Percentiles rank a stretch among this genome's conserved stretches.
These are phyloP conservation scores for Candida arabinofermentans DNA, from an alignment of 805 yeast genomes.

Conservation along the genomic window DNA sequence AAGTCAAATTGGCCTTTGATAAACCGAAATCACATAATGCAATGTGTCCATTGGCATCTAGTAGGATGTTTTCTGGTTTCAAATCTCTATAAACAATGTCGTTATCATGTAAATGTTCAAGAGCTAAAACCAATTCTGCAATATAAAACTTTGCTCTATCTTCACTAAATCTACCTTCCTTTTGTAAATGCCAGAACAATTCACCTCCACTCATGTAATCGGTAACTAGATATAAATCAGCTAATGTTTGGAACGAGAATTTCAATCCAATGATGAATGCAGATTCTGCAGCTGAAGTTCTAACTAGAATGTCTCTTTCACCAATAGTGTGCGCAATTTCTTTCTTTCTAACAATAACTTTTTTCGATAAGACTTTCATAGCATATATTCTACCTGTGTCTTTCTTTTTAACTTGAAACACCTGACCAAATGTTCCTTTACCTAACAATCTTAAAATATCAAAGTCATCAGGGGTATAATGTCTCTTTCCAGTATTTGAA, in stretches of 20 bases:
- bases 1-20: slow-evolving; percentile 85
- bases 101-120: slow-evolving; percentile 92
- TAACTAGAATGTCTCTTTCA: slow-evolving; percentile 89
- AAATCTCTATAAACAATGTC: slow-evolving; percentile 95
- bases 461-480: slow-evolving; percentile 91
- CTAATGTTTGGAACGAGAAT: slow-evolving; percentile 93
- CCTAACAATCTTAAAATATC: slow-evolving; percentile 88
- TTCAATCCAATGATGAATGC: slow-evolving; percentile 96
- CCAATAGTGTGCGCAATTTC: slow-evolving; percentile 98
- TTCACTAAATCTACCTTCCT: slow-evolving; percentile 91
- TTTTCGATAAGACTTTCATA: slow-evolving; percentile 93
- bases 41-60: slow-evolving; percentile 96
- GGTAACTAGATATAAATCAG: slow-evolving; percentile 88
- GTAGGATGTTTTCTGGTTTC: slow-evolving; percentile 91
- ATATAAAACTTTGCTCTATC: slow-evolving; percentile 95
- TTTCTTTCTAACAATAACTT: slow-evolving; percentile 92
- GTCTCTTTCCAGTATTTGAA: slow-evolving; percentile 62
- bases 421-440: slow-evolving; percentile 97
- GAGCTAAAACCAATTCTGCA: slow-evolving; percentile 89
- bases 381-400: slow-evolving; percentile 93
- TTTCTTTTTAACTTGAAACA: slow-evolving; percentile 87
- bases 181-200: slow-evolving; percentile 70
- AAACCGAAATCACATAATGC: slow-evolving; percentile 97
- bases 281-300: slow-evolving; percentile 72
- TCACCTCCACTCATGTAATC: slow-evolving; percentile 99